These are phyloP conservation scores for Lasiosphaeria ovina DNA, from an alignment of 495 filamentous ascomycete genomes.

Conservation along the genomic window DNA sequence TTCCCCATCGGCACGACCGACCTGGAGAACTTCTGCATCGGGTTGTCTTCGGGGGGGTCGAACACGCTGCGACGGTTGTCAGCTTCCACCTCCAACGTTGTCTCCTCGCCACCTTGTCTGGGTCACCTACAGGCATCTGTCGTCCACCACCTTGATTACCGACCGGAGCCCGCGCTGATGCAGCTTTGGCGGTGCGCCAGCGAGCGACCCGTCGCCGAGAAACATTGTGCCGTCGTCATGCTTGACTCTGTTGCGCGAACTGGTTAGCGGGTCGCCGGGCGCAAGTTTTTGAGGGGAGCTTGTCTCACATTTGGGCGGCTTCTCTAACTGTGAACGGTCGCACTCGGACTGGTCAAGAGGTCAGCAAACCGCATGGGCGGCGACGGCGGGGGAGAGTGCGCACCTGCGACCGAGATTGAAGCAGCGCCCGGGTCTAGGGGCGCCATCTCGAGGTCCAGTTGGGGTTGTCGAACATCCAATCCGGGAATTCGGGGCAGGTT, in stretches of 20 bases:
- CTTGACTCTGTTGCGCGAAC: constrained; percentile 52
- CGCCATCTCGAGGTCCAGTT: constrained; percentile 27
- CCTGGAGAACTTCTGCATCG: constrained; percentile 85
- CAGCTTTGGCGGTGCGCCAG: constrained; percentile 78
- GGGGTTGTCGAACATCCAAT: background rate
- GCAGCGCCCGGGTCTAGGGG: constrained; percentile 38
- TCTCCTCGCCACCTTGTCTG: background rate
- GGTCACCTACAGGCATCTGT: constrained; percentile 81
- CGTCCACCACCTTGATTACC: constrained; percentile 95
- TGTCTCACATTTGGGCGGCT: constrained; percentile 61
- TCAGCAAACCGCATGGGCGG: constrained; percentile 6
- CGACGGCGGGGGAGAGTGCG: constrained; percentile 8
- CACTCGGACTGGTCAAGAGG: constrained; percentile 67
- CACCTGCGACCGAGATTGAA: constrained; percentile 63
- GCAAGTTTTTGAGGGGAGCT: constrained; percentile 4
- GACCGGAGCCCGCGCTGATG: constrained; percentile 82
- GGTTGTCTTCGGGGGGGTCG: constrained; percentile 94
- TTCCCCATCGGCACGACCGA: constrained; percentile 80
- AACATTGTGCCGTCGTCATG: constrained; percentile 87
- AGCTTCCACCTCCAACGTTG: background rate
- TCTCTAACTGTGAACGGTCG: constrained; percentile 87
- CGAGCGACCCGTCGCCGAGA: constrained; percentile 91
- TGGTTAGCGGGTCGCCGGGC: constrained; percentile 17
- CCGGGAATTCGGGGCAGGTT: background rate
- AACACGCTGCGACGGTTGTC: constrained; percentile 67